Evolutionary conservation across 192 early-diverging fungal genomes (phyloP), one percentile per base, ranked within the genome.

Genomic region (Kappamyces sp.): DNA sequence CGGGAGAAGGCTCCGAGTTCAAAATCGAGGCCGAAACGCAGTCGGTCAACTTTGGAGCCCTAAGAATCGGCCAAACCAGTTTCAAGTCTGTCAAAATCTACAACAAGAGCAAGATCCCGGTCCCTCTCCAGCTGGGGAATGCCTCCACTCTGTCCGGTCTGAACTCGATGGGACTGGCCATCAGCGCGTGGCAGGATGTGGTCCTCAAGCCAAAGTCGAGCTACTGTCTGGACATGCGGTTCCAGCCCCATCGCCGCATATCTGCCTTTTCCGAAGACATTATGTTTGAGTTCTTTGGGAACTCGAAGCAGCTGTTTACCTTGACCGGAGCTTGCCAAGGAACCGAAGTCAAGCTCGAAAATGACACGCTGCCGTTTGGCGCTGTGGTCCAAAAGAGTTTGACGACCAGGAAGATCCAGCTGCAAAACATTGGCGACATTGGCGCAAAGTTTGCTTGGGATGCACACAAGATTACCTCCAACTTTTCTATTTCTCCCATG

Each of bases 341-440:
- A 5, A 80, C 74, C 38, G 82, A 84, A 37, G 73, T 84, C 3
- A 62, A 58, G 31, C 58, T 84, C 0, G 82, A 84, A 52, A 83
- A 78, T 44, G 76, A 75, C 43, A 77, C 73, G 23, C 57, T 84
- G 43, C 78, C 80, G n/a, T 84, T 84, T 55, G 80, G 82, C 32
- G 80, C 80, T 5, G 76, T 84, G 42, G 80, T 80, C 7, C 72
- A 79, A 58, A 74, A 70, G 40, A 79, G 76, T 51, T 80, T 62
- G 12, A 67, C 80, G 1, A 78, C 74, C 9, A 52, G 78, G 32
- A 51, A 77, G 38, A 52, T 84, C 5, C 77, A 84, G 55, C 58
- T 84, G 34, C 73, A 74, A 41, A 84, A 84, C 60, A 41, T 64
- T 49, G 82, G 82, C 10, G 82, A 84, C 40, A 75, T 84, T 55